A percentile compares a stretch with the other conserved stretches of the same genome.
Evolutionary conservation across 1,139 yeast genomes (phyloP).

Genomic region (Barnettozyma hawaiiensis): DNA sequence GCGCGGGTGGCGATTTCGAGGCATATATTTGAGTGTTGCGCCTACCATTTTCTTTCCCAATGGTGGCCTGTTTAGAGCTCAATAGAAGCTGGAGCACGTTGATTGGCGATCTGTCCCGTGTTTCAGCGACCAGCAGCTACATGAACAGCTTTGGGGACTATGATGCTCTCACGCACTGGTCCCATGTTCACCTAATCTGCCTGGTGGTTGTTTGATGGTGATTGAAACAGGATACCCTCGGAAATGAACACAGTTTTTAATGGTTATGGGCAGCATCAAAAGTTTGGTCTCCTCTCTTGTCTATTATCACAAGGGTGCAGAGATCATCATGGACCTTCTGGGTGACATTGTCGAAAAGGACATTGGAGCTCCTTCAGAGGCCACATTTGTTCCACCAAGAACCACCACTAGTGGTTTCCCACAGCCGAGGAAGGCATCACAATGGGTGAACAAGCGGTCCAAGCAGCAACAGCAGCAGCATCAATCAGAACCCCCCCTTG

Average conservation of each 20-base stretch:
- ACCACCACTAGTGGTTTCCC: constrained; percentile 18
- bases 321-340: constrained; percentile 52
- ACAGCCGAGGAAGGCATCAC: constrained; percentile 11
- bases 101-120: no score
- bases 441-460: constrained; percentile 35
- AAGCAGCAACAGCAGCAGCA: constrained; percentile 29
- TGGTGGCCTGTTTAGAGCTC: no score
- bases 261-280: not conserved
- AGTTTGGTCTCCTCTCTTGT: not conserved
- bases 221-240: no score
- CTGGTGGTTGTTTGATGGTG: no score
- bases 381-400: not conserved
- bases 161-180: no score
- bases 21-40: not conserved
- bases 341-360: constrained; percentile 77
- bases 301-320: not conserved
- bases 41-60: not conserved
- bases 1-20: not conserved
- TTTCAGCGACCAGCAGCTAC: no score
- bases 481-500: constrained; percentile 5
- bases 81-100: no score
- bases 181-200: no score
- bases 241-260: not conserved
- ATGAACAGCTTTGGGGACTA: no score
- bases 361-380: constrained; percentile 29